These are phyloP conservation scores for Starmerella gropengiesseri DNA, from an alignment of 805 yeast species.

Conservation along the genomic window DNA sequence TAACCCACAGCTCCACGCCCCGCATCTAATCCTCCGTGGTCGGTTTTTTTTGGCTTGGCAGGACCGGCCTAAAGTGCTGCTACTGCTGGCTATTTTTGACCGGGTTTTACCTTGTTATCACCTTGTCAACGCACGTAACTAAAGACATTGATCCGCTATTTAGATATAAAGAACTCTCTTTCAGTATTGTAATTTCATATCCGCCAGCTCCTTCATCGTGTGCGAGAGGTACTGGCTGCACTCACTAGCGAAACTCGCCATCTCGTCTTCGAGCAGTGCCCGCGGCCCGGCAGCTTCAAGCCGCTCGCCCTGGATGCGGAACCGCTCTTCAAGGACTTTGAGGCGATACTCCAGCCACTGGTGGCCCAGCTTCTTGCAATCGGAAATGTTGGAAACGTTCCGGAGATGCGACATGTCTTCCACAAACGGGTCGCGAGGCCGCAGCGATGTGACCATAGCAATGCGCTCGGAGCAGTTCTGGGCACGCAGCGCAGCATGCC, in stretches of 20 bases:
- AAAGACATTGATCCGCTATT: too few relatives aligned
- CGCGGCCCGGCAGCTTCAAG: not conserved
- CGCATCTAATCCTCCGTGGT: too few relatives aligned
- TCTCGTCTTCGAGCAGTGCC: not conserved
- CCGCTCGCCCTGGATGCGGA: slow-evolving; percentile 11
- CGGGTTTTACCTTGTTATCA: too few relatives aligned
- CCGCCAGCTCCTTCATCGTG: not conserved
- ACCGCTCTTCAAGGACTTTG: slow-evolving; percentile 12
- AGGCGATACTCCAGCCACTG: slow-evolving; percentile 24
- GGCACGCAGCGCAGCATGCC: slow-evolving; percentile 41
- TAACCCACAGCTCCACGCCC: too few relatives aligned
- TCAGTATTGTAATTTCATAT: too few relatives aligned
- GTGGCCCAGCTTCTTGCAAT: slow-evolving; percentile 18
- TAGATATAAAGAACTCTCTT: too few relatives aligned
- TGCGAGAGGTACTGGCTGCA: not conserved
- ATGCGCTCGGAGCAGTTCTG: slow-evolving; percentile 30
- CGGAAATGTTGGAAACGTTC: slow-evolving; percentile 23
- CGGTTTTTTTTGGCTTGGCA: too few relatives aligned
- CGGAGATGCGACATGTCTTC: slow-evolving; percentile 27
- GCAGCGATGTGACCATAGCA: slow-evolving; percentile 28
- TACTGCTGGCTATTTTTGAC: too few relatives aligned
- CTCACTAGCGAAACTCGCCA: not conserved
- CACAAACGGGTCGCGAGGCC: slow-evolving; percentile 23
- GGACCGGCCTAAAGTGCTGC: too few relatives aligned
- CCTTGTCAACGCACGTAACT: too few relatives aligned